Conservation (phyloP, 2,329 filamentous ascomycete species). For the Xylariaceae sp. region DNA sequence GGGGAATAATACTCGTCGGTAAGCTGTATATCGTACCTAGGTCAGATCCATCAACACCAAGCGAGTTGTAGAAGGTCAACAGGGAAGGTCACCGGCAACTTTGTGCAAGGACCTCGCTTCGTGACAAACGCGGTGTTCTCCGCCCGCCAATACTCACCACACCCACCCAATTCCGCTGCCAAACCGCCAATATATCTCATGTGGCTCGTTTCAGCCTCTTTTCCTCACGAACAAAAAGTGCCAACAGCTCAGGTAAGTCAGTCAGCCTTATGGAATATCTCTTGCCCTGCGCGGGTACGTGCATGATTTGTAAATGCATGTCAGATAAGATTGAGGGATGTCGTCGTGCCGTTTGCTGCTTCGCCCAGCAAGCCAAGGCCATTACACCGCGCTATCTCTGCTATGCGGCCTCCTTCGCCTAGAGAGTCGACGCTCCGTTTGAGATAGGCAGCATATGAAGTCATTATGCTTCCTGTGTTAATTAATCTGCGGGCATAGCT, state of each 20-base stretch:
- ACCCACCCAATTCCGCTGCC: too few species aligned
- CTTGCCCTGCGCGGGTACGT: conserved; percentile 14
- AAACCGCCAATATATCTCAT: not conserved
- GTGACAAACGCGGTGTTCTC: not conserved
- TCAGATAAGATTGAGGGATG: conserved; percentile 4
- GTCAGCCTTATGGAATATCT: conserved; percentile 16
- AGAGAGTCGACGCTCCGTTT: too few species aligned
- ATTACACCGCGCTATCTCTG: not conserved
- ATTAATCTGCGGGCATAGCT: too few species aligned
- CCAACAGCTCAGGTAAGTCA: conserved; percentile 3
- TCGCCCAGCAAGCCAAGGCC: not conserved
- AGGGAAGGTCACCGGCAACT: too few species aligned
- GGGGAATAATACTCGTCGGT: too few species aligned
- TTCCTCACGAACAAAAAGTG: not conserved
- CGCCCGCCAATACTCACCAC: not conserved
- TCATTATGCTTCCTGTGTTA: too few species aligned
- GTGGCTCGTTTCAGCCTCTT: conserved; percentile 3
- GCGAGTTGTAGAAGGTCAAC: too few species aligned
- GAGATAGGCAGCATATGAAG: too few species aligned
- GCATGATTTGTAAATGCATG: conserved; percentile 16
- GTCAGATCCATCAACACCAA: too few species aligned
- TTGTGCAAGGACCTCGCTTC: too few species aligned
- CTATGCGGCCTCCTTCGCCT: not conserved
- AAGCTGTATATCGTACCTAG: too few species aligned
- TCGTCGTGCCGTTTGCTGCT: not conserved